Conservation (phyloP, 257 asterid genomes). For the Gentiana straminea region DNA sequence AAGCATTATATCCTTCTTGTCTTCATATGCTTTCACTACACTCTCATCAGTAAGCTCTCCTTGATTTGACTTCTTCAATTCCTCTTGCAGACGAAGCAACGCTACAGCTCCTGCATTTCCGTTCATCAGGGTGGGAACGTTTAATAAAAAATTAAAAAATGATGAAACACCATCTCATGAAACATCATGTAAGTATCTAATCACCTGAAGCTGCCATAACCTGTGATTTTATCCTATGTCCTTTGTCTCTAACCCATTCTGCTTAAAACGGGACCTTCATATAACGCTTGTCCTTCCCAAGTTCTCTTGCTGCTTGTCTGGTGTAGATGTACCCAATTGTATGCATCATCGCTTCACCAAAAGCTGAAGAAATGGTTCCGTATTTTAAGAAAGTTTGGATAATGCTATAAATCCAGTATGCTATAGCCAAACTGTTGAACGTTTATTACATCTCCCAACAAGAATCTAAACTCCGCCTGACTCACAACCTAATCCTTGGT, state of each 20-base stretch:
- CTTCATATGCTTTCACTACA: slow-evolving; percentile 36
- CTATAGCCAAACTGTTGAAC: too few species aligned
- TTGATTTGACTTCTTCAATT: slow-evolving; percentile 44
- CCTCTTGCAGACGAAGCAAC: slow-evolving; percentile 55
- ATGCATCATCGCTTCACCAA: slow-evolving; percentile 76
- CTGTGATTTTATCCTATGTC: slow-evolving; percentile 57
- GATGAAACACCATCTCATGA: too few species aligned
- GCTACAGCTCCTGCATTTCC: slow-evolving; percentile 60
- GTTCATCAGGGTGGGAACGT: too few species aligned
- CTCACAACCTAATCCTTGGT: too few species aligned
- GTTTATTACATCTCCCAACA: too few species aligned
- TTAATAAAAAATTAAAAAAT: too few species aligned
- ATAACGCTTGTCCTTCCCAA: slow-evolving; percentile 65
- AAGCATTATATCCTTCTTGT: slow-evolving; percentile 49
- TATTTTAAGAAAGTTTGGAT: too few species aligned
- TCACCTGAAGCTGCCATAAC: slow-evolving; percentile 78
- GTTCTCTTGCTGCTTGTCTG: slow-evolving; percentile 76
- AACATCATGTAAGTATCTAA: slow-evolving; percentile 3
- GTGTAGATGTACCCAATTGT: slow-evolving; percentile 78
- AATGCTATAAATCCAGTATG: too few species aligned
- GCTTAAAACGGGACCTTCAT: slow-evolving; percentile 79
- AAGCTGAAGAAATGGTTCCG: slow-evolving; percentile 71
- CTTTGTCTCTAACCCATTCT: slow-evolving; percentile 81
- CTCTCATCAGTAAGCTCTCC: slow-evolving; percentile 44
- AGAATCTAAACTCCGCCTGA: too few species aligned